A percentile compares a stretch with the other conserved stretches of the same genome.
Conservation (phyloP, 176 grass and related monocot genomes). For the Triticum timopheevii region DNA sequence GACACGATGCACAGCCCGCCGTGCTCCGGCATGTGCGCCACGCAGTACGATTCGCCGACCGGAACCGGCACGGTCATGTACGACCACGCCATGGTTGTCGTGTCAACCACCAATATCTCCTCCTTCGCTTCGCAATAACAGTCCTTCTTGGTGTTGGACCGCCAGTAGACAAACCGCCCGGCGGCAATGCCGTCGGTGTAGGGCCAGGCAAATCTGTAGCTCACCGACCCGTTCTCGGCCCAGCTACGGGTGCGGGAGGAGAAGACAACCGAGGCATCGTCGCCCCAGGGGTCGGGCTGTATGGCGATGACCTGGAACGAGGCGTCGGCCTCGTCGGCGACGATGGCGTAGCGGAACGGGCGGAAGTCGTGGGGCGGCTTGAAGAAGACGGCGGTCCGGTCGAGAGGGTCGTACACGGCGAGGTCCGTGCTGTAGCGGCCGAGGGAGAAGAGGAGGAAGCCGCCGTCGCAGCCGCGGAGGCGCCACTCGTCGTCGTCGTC, state of each 20-base stretch:
- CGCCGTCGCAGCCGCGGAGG: constrained; percentile 2
- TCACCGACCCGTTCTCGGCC: neutral
- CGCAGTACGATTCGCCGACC: neutral
- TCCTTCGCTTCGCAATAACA: neutral
- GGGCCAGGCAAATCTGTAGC: neutral
- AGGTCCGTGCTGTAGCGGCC: neutral
- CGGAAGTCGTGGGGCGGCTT: neutral
- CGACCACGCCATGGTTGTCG: constrained; percentile 19
- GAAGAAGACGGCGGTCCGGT: constrained; percentile 13
- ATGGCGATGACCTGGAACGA: constrained; percentile 19
- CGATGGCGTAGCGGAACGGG: neutral
- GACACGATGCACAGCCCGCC: constrained; percentile 27
- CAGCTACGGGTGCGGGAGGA: constrained; percentile 21
- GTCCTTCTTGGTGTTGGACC: neutral
- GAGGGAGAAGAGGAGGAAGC: constrained; percentile 19
- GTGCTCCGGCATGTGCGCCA: constrained; percentile 15
- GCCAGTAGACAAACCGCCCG: constrained; percentile 15
- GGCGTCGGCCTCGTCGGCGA: constrained; percentile 15
- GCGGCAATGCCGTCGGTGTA: neutral
- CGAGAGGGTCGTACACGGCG: constrained; percentile 32
- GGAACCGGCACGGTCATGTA: neutral
- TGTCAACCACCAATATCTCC: constrained; percentile 24
- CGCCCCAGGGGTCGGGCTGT: neutral
- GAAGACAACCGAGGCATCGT: neutral
- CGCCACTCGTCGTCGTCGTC: neutral